These are phyloP conservation scores for Rhododendron vialii DNA, from an alignment of 148 eudicot species.

Conservation along the genomic window DNA sequence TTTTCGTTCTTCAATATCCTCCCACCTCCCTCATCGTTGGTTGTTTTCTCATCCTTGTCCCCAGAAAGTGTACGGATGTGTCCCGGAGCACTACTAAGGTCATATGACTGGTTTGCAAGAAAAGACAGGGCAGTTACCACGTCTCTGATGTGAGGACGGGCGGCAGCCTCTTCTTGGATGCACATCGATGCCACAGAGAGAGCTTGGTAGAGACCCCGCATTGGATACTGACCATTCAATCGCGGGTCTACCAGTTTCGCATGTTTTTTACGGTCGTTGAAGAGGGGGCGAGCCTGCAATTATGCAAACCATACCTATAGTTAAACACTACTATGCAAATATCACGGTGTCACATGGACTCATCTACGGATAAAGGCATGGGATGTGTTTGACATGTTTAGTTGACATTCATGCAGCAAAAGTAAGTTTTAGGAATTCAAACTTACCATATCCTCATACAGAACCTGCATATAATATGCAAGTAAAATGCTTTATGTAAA, in stretches of 20 bases:
- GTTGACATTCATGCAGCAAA: neutral
- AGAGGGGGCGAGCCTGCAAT: slow-evolving; percentile 25
- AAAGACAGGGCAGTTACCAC: slow-evolving; percentile 27
- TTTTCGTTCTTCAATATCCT: slow-evolving; percentile 11
- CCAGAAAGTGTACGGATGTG: neutral
- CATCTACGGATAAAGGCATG: neutral
- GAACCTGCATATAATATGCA: neutral
- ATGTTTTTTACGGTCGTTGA: slow-evolving; percentile 14
- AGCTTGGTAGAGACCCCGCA: slow-evolving; percentile 25
- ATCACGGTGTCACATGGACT: neutral
- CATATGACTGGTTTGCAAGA: slow-evolving; percentile 13
- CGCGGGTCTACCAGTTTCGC: slow-evolving; percentile 17
- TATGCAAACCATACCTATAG: neutral
- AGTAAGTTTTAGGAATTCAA: neutral
- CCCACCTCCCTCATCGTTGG: slow-evolving; percentile 12
- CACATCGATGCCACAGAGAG: slow-evolving; percentile 27
- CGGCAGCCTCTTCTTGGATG: slow-evolving; percentile 19
- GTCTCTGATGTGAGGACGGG: slow-evolving; percentile 17
- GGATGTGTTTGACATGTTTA: neutral
- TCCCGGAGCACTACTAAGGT: neutral
- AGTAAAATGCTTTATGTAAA: neutral
- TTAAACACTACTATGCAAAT: neutral
- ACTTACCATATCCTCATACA: neutral
- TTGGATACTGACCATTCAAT: slow-evolving; percentile 16
- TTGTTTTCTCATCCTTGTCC: slow-evolving; percentile 14